Conservation (phyloP, 371 early-diverging fungal genomes). For the Mortierella sp. region DNA sequence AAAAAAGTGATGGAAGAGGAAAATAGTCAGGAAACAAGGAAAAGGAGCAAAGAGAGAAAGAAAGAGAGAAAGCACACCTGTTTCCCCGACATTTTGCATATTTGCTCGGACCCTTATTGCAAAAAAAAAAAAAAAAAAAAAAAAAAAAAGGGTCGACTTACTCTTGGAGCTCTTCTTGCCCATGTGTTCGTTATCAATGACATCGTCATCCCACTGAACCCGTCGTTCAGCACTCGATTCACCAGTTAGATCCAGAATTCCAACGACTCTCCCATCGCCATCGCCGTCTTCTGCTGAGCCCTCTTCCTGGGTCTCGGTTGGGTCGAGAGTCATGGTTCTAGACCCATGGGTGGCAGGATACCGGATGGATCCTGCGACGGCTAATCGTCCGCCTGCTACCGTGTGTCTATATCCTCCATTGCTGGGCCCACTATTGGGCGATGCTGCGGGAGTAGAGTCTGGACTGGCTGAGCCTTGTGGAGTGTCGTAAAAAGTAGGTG, state of each 20-base stretch:
- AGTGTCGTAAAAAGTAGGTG: slow-evolving; percentile 9
- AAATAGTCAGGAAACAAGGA: neutral
- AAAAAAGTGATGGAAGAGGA: too few species aligned
- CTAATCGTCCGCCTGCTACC: slow-evolving; percentile 9
- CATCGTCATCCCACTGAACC: slow-evolving; percentile 85
- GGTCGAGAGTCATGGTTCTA: slow-evolving; percentile 44
- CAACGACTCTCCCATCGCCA: slow-evolving; percentile 21
- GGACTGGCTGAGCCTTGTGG: slow-evolving; percentile 22
- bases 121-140: neutral
- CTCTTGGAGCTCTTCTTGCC: slow-evolving; percentile 87
- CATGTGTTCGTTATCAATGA: slow-evolving; percentile 90
- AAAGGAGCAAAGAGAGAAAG: neutral
- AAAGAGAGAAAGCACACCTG: neutral
- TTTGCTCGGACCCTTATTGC: neutral
- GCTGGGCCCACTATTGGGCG: too few species aligned
- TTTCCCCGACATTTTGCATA: neutral
- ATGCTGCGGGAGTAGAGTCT: neutral
- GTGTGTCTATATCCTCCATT: too few species aligned
- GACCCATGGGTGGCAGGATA: slow-evolving; percentile 48
- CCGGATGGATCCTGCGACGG: slow-evolving; percentile 22
- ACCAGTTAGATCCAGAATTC: slow-evolving; percentile 64
- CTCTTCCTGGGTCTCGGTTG: slow-evolving; percentile 28
- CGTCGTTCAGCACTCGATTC: slow-evolving; percentile 57
- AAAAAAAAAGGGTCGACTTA: slow-evolving; percentile 35
- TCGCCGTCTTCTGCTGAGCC: slow-evolving; percentile 34